Percentiles rank a stretch among this genome's conserved stretches.
Evolutionary conservation across 1,284 basidiomycete species (phyloP).

Genomic region (Fomitopsis schrenkii): DNA sequence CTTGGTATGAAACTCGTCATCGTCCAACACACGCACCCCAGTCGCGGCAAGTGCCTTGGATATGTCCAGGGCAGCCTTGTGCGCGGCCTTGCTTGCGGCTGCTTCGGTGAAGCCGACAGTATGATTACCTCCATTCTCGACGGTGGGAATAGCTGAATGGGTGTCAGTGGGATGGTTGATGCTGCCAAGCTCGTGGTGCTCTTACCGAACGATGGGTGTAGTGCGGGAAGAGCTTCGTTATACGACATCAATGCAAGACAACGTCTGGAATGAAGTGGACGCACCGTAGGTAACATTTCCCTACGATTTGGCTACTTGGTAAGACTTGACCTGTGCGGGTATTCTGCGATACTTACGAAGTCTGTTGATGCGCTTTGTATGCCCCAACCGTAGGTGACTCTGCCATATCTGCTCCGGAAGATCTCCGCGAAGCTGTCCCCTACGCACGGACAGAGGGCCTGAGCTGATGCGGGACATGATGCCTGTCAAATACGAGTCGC

Average conservation of each 20-base stretch:
- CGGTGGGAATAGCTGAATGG: slow-evolving; percentile 44
- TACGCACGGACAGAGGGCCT: slow-evolving; percentile 16
- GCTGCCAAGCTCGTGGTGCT: background rate
- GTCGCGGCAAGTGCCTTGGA: slow-evolving; percentile 58
- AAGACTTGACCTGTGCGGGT: background rate
- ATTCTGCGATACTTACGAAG: slow-evolving; percentile 44
- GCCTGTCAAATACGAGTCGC: slow-evolving; percentile 4
- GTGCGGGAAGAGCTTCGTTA: slow-evolving; percentile 13
- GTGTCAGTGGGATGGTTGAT: background rate
- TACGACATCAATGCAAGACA: background rate
- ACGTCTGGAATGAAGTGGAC: background rate
- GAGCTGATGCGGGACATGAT: background rate
- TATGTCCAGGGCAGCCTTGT: slow-evolving; percentile 52
- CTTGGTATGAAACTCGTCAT: slow-evolving; percentile 41
- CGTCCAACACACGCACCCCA: slow-evolving; percentile 52
- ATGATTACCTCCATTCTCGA: slow-evolving; percentile 59
- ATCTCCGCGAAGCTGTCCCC: slow-evolving; percentile 45
- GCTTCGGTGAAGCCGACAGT: slow-evolving; percentile 53
- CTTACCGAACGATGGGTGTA: slow-evolving; percentile 19
- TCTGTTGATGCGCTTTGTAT: slow-evolving; percentile 60
- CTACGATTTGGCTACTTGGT: slow-evolving; percentile 26
- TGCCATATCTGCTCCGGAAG: slow-evolving; percentile 1
- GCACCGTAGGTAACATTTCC: slow-evolving; percentile 63
- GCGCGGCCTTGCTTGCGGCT: slow-evolving; percentile 50
- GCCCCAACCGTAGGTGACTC: slow-evolving; percentile 40